A percentile compares a stretch with the other conserved stretches of the same genome.
Evolutionary conservation across 306 rosid genomes (phyloP).

Genomic region (Quillaja saponaria): DNA sequence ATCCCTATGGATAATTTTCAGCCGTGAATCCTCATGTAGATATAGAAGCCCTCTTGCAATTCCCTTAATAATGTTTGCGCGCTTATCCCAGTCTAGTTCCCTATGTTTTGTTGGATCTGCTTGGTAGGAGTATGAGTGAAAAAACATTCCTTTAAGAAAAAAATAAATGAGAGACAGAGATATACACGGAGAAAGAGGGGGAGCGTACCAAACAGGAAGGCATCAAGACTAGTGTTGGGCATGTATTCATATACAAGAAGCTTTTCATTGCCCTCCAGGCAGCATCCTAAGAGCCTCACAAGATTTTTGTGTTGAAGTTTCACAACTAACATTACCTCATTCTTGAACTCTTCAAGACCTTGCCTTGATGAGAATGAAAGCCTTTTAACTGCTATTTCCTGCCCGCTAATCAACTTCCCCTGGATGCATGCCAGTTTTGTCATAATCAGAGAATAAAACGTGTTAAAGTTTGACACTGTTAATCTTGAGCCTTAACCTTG

Average conservation of each 20-base stretch:
- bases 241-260: constrained; percentile 46
- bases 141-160: not conserved
- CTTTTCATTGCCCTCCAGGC: constrained; percentile 37
- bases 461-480: not conserved
- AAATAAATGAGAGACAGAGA: not conserved
- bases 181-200: not conserved
- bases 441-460: not conserved
- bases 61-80: constrained; percentile 1
- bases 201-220: constrained; percentile 33
- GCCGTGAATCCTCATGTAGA: constrained; percentile 20
- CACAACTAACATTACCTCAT: constrained; percentile 27
- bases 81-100: not conserved
- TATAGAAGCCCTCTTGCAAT: constrained; percentile 15
- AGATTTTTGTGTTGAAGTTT: constrained; percentile 45
- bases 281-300: constrained; percentile 42
- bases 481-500: constrained; percentile 27
- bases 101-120: constrained; percentile 7
- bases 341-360: constrained; percentile 33
- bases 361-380: constrained; percentile 28
- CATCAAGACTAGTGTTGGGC: constrained; percentile 32
- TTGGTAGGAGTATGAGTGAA: not conserved
- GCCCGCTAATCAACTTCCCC: constrained; percentile 36
- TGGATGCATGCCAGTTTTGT: constrained; percentile 2
- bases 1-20: constrained; percentile 21
- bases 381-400: constrained; percentile 38